These are phyloP conservation scores for Symbiodinium natans DNA, from an alignment of 73 alveolate genomes.

Conservation along the genomic window DNA sequence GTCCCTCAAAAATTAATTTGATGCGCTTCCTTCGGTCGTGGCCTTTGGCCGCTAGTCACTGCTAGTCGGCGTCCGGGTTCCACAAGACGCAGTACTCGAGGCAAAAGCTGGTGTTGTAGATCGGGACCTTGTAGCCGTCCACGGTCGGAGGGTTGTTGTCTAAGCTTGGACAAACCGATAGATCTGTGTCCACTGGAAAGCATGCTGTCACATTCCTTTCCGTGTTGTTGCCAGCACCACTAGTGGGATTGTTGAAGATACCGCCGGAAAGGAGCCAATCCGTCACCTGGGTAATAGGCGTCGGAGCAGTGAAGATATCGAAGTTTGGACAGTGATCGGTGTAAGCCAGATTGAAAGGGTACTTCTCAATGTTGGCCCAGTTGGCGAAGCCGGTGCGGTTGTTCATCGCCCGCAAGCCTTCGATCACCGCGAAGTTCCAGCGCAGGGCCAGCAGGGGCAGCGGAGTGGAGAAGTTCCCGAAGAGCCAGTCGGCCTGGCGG, in stretches of 20 bases:
- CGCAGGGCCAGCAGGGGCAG: conserved; percentile 13
- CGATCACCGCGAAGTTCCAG: conserved; percentile 27
- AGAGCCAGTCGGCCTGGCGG: conserved; percentile 18
- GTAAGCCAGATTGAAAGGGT: conserved; percentile 50
- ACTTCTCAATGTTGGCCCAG: conserved; percentile 56
- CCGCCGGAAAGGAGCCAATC: conserved; percentile 46
- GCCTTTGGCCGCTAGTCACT: too few species aligned
- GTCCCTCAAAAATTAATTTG: neutral
- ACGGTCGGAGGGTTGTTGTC: conserved; percentile 52
- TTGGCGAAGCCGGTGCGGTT: conserved; percentile 47
- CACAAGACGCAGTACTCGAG: conserved; percentile 35
- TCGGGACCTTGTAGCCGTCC: conserved; percentile 23
- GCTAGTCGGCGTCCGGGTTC: conserved; percentile 9
- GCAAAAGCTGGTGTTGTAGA: neutral
- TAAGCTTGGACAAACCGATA: conserved; percentile 27
- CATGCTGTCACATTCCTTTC: conserved; percentile 43
- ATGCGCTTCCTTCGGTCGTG: too few species aligned
- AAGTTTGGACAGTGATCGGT: conserved; percentile 21
- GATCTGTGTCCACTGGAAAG: neutral
- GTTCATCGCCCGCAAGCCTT: conserved; percentile 37
- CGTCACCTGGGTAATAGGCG: conserved; percentile 58
- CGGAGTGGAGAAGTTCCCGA: neutral
- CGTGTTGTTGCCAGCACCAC: neutral
- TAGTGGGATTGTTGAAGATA: conserved; percentile 22
- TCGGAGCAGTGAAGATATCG: conserved; percentile 52